Percentiles rank a stretch among this genome's conserved stretches.
Conservation (phyloP, 2,329 filamentous ascomycete species). For the Aspergillus fumigatiaffinis region DNA sequence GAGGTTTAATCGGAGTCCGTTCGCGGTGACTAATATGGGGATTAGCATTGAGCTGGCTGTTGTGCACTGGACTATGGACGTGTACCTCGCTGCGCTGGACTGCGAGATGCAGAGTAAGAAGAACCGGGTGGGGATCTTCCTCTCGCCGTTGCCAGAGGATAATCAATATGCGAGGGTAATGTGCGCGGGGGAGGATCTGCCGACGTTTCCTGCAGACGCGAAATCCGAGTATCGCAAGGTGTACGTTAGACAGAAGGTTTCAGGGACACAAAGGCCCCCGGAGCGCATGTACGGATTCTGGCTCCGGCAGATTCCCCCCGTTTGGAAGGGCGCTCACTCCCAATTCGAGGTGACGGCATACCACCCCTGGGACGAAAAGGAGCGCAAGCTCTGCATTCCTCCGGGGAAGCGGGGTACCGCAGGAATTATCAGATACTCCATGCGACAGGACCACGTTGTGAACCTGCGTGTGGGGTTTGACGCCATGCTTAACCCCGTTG, state of each 20-base stretch:
- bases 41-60: conserved; percentile 14
- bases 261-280: not conserved
- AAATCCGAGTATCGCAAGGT: not conserved
- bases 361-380: not conserved
- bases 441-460: not conserved
- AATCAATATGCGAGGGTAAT: not conserved
- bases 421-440: not conserved
- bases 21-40: conserved; percentile 16
- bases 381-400: not conserved
- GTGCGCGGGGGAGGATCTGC: not conserved
- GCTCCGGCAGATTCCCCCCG: not conserved
- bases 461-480: not conserved
- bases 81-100: conserved; percentile 17
- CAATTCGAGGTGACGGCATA: not conserved
- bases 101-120: not conserved
- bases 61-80: conserved; percentile 17
- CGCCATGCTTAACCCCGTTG: not conserved
- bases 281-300: not conserved
- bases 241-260: not conserved
- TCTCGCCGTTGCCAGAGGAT: not conserved
- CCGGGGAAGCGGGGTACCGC: not conserved
- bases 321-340: not conserved
- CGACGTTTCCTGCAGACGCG: not conserved
- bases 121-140: not conserved
- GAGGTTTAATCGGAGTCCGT: conserved; percentile 1